These are phyloP conservation scores for Beta corolliflora DNA, from an alignment of 179 eudicot genomes.

Conservation along the genomic window DNA sequence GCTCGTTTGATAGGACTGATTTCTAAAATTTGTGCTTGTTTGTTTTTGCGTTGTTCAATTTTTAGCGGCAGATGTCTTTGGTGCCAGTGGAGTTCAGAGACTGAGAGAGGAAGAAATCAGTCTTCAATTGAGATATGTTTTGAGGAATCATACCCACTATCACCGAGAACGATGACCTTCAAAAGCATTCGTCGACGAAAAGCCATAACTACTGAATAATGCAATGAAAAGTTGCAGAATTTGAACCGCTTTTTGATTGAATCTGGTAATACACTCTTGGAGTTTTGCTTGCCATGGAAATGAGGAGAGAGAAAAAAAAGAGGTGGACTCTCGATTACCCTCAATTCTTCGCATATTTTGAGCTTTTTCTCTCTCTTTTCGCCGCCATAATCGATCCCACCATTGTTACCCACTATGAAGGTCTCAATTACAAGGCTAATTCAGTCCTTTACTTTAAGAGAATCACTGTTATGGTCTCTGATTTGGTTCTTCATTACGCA, in stretches of 20 bases:
- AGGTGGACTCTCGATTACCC: constrained; percentile 96
- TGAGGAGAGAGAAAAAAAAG: background rate
- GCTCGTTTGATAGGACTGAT: too few relatives aligned
- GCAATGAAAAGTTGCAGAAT: background rate
- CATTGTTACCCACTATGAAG: constrained; percentile 51
- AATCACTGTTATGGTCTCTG: constrained; percentile 56
- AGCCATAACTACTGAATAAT: constrained; percentile 44
- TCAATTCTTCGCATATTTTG: constrained; percentile 84
- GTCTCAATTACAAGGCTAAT: constrained; percentile 55
- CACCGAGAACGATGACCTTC: constrained; percentile 91
- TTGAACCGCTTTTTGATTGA: background rate
- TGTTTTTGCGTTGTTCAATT: too few relatives aligned
- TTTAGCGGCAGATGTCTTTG: too few relatives aligned
- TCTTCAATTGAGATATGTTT: too few relatives aligned
- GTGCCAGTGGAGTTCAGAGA: too few relatives aligned
- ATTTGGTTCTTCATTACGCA: constrained; percentile 44
- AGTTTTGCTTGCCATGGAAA: background rate
- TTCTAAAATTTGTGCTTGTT: too few relatives aligned
- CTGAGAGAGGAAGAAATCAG: too few relatives aligned
- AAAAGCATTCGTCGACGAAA: constrained; percentile 80
- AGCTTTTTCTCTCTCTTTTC: constrained; percentile 57
- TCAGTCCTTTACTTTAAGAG: constrained; percentile 57
- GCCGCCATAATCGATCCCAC: constrained; percentile 63
- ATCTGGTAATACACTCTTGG: background rate
- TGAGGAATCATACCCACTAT: constrained; percentile 58